Evolutionary conservation across 805 yeast species (phyloP), one percentile per base, ranked within the genome.

Genomic region (Wickerhamomyces chaumierensis): DNA sequence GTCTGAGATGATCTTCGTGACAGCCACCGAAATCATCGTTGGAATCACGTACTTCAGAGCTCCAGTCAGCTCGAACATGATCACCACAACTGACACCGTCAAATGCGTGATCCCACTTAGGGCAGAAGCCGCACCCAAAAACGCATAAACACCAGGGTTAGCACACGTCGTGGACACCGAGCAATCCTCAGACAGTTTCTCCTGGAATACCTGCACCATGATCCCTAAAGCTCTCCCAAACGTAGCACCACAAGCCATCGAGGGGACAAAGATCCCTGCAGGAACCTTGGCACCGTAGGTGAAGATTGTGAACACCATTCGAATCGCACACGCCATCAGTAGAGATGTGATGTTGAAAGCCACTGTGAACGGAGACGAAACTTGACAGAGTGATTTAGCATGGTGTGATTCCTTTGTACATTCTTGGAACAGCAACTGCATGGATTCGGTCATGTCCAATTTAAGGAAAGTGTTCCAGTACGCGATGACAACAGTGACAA

Each of bases 261-360:
- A 83, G 3, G 98, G 98, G 39, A 92, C 94, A 60, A 92, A 81
- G 5, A 90, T 85, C 14, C 98, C 98, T n/a, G 96, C 94, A 0
- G 98, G 98, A 0, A 90, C 88, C 58, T 81, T 86, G 44, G 87
- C 78, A 3, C 96, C 96, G 56, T 94, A 92, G 0, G 97, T 81
- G 14, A 92, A 66, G 20, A 87, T 72, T 20, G 92, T 84, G 36
- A 92, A 66, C 0, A 69, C 45, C 63, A 79, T 74, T 40, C 98
- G 67, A 4, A 85, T 60, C 0, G 76, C 45, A 0, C 95, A 81
- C 0, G 96, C 96, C 37, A 73, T 63, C 0, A 71, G 39, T 17
- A 92, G 65, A 0, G 88, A 69, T 1, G 68, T 45, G 3, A 83
- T 49, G 3, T 75, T 58, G 9, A 48, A 46, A 14, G 60, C 31